phyloP scores from a whole-genome alignment of 2,329 filamentous ascomycete species.

The Aspergillus calidoustus region DNA sequence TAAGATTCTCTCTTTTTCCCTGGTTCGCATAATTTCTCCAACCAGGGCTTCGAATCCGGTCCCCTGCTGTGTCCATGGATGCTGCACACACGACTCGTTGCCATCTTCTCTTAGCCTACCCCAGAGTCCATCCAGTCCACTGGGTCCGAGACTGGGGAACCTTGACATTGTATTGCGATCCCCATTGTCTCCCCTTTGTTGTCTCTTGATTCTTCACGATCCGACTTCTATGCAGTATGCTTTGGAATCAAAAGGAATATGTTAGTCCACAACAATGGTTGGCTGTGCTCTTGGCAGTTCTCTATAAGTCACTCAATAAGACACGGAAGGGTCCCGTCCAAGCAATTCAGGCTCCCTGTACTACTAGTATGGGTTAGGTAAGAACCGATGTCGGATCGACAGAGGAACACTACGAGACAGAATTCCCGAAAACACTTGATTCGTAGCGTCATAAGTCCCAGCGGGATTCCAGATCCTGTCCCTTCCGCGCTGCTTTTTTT shows the following conservation, averaged over 20 bases:
- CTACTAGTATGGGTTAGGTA: background rate
- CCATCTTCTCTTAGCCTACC: background rate
- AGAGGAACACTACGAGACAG: slow-evolving; percentile 2
- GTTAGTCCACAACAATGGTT: background rate
- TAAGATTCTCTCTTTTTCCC: background rate
- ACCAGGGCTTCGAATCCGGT: background rate
- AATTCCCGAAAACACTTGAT: slow-evolving; percentile 14
- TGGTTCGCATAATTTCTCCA: background rate
- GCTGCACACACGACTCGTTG: slow-evolving; percentile 1
- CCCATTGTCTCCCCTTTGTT: background rate
- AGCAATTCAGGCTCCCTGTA: background rate
- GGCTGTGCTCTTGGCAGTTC: background rate
- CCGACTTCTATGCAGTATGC: background rate
- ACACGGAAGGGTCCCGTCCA: background rate
- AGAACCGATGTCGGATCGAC: background rate
- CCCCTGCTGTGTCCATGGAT: background rate
- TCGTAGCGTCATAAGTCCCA: slow-evolving; percentile 17
- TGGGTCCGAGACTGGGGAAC: background rate
- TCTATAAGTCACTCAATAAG: background rate
- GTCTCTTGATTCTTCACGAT: background rate
- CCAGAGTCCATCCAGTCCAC: slow-evolving; percentile 1
- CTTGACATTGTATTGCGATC: background rate
- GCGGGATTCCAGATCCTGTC: slow-evolving; percentile 17
- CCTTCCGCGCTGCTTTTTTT: slow-evolving; percentile 14
- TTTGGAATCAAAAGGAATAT: background rate